Evolutionary conservation across 2,329 filamentous ascomycete genomes (phyloP).

Genomic region (Pezicula radicicola): DNA sequence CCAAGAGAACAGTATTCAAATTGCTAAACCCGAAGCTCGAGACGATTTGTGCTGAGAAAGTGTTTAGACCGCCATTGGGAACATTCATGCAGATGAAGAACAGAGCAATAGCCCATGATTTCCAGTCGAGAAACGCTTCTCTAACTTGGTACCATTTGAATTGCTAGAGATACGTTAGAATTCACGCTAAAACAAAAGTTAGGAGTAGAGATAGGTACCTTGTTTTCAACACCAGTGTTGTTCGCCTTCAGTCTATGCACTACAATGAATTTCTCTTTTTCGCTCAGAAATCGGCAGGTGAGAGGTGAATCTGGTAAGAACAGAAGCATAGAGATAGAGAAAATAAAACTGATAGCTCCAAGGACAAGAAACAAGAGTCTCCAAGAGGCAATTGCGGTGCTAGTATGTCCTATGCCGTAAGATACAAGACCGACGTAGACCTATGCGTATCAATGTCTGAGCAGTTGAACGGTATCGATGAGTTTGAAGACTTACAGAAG

Average conservation of each 20-base stretch:
- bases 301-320: constrained; percentile 46
- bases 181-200: no score
- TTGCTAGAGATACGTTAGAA: constrained; percentile 15
- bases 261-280: constrained; percentile 38
- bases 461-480: no score
- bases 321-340: constrained; percentile 37
- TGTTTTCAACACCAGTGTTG: constrained; percentile 50
- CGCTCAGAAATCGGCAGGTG: constrained; percentile 34
- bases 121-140: constrained; percentile 35
- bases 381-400: constrained; percentile 52
- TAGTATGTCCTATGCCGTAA: constrained; percentile 53
- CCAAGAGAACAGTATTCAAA: background rate
- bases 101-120: background rate
- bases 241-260: constrained; percentile 49
- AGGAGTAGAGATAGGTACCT: constrained; percentile 7
- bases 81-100: constrained; percentile 40
- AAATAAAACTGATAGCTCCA: constrained; percentile 36
- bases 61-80: constrained; percentile 51
- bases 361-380: constrained; percentile 42
- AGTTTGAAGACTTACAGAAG: constrained; percentile 13
- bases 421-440: constrained; percentile 58
- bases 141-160: constrained; percentile 45
- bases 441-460: constrained; percentile 27
- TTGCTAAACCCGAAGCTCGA: background rate
- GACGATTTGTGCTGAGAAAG: constrained; percentile 41